Evolutionary conservation across 1,139 yeast genomes (phyloP), one percentile per base, ranked within the genome.

Genomic region (Yamadazyma atlantica): DNA sequence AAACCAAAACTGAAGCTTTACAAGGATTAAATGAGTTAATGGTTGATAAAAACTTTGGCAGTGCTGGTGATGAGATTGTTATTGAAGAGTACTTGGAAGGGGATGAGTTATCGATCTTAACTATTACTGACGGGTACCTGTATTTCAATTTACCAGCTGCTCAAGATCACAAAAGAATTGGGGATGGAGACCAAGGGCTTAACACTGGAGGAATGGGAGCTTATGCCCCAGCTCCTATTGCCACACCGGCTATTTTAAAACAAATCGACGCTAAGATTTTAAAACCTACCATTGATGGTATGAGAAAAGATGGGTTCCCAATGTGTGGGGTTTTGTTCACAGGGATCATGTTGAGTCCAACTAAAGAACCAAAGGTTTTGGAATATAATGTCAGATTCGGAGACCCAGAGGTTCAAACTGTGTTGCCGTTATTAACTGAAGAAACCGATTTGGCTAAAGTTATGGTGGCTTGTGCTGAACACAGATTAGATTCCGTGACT

Each of bases 121-220:
- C 98, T 35, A 73, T 94, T 50, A 81, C 92, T 51, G 99, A 94
- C 60, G 99, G 98, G 37, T 92, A 94, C 70, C 80, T 95, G 10
- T 83, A 83, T 57, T 79, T 82, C 61, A 92, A 88, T 59, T 76
- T 94, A 43, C 99, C 99, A 28, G 88, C 97, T 29, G 97, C 98
- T 23, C 98, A 94, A 66, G 99, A 94, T 60, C 98, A 94, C 66
- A 94, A 94, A 70, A 83, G 98, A 63, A 77, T 85, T 52, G 95
- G 95, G 40, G 89, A 94, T 54, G 92, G 90, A 43, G 99, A 94
- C 60, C 70, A 80, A 35, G 99, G 99, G 26, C 75, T 90, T 48
- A 94, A 94, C 69, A 94, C 98, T 36, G 99, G 99, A 49, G 99
- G 99, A 47, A 94, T 94, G 99, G 99, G 99, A 46, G 95, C 98